These are phyloP conservation scores for Coniochaeta hoffmannii DNA, from an alignment of 2,329 filamentous ascomycete genomes.

Conservation along the genomic window DNA sequence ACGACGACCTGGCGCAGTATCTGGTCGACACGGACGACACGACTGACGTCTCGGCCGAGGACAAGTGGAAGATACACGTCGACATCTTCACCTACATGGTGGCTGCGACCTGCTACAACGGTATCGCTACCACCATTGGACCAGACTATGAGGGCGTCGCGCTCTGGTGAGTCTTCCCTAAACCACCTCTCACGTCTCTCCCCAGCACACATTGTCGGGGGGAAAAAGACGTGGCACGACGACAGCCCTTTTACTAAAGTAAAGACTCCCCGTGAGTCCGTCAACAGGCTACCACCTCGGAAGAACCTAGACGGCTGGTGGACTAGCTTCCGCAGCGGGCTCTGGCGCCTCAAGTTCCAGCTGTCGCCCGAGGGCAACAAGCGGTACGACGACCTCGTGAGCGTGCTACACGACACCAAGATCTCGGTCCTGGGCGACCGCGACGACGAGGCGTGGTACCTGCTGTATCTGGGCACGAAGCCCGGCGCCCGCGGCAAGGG, in stretches of 20 bases:
- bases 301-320: constrained; percentile 65
- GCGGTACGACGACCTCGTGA: constrained; percentile 70
- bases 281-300: constrained; percentile 64
- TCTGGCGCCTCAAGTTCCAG: constrained; percentile 71
- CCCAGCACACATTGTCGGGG: neutral
- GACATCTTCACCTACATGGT: constrained; percentile 72
- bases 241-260: constrained; percentile 1
- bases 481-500: constrained; percentile 63
- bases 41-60: constrained; percentile 52
- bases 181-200: too few species aligned
- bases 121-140: constrained; percentile 67
- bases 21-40: constrained; percentile 66
- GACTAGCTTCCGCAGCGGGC: constrained; percentile 65
- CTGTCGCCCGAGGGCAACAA: constrained; percentile 63
- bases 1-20: constrained; percentile 68
- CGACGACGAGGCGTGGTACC: constrained; percentile 67
- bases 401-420: constrained; percentile 68
- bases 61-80: constrained; percentile 70
- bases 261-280: neutral
- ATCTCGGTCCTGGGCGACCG: constrained; percentile 57
- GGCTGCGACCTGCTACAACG: constrained; percentile 67
- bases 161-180: constrained; percentile 56
- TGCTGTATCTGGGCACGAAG: constrained; percentile 76
- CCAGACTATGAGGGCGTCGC: constrained; percentile 71
- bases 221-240: neutral